phyloP scores from a whole-genome alignment of 305 asterid species.

The Rubia peregrina region DNA sequence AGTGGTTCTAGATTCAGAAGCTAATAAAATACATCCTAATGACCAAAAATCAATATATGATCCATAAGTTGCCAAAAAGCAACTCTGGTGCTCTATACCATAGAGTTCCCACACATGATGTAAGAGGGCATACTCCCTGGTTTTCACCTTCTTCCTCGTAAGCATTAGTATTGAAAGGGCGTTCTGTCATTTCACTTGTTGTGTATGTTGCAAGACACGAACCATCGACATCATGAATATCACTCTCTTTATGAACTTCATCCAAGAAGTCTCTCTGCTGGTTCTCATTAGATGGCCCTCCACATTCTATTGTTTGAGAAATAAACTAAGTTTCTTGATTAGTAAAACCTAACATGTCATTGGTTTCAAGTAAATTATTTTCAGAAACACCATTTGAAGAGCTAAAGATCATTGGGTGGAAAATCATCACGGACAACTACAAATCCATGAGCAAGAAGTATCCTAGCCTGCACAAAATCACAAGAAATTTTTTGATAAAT shows the following conservation, averaged over 20 bases:
- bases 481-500: too few relatives aligned
- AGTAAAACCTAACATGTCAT: conserved; percentile 10
- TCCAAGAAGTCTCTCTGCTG: conserved; percentile 26
- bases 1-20: conserved; percentile 63
- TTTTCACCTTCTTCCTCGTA: conserved; percentile 56
- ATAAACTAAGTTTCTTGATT: conserved; percentile 17
- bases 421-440: too few relatives aligned
- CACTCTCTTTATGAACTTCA: conserved; percentile 55
- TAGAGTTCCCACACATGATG: conserved; percentile 93
- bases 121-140: conserved; percentile 62
- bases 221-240: conserved; percentile 58
- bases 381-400: too few relatives aligned
- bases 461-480: too few relatives aligned
- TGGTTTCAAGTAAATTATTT: too few relatives aligned
- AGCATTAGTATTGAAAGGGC: conserved; percentile 39
- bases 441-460: too few relatives aligned
- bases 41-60: conserved; percentile 93
- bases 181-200: conserved; percentile 66
- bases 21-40: conserved; percentile 87
- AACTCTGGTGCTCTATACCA: conserved; percentile 96
- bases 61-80: conserved; percentile 79
- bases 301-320: conserved; percentile 28
- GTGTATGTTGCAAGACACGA: conserved; percentile 83
- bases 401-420: too few relatives aligned
- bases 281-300: conserved; percentile 26